Conservation (phyloP, 331 rosid species). For the Dryas integrifolia region DNA sequence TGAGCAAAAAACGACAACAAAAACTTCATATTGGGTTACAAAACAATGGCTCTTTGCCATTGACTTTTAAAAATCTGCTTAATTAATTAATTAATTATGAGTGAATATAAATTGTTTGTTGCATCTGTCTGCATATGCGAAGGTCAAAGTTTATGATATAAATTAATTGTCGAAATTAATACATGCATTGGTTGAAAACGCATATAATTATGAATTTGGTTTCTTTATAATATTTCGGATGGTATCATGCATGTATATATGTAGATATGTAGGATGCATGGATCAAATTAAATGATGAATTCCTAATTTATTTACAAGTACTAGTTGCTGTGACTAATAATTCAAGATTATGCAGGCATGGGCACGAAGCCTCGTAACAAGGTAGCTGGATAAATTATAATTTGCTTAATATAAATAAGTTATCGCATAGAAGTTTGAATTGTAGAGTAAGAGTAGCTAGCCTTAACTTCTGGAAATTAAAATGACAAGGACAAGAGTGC, state of each 20-base stretch:
- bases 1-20: constrained; percentile 7
- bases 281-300: background rate
- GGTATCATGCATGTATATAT: background rate
- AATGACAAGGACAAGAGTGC: too few species aligned
- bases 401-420: too few species aligned
- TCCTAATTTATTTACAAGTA: background rate
- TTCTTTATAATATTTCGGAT: background rate
- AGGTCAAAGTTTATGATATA: background rate
- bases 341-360: too few species aligned
- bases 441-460: too few species aligned
- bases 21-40: background rate
- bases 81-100: background rate
- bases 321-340: background rate
- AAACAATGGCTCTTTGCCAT: constrained; percentile 2
- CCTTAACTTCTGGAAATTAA: too few species aligned
- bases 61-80: constrained; percentile 1
- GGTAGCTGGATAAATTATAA: too few species aligned
- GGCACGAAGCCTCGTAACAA: too few species aligned
- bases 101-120: background rate
- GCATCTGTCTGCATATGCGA: background rate
- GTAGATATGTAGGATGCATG: background rate
- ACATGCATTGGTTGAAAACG: background rate
- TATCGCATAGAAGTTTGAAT: too few species aligned
- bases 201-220: constrained; percentile 3
- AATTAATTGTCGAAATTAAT: background rate